phyloP scores from a whole-genome alignment of 202 grass and related monocot species.

The Carex arenaria region DNA sequence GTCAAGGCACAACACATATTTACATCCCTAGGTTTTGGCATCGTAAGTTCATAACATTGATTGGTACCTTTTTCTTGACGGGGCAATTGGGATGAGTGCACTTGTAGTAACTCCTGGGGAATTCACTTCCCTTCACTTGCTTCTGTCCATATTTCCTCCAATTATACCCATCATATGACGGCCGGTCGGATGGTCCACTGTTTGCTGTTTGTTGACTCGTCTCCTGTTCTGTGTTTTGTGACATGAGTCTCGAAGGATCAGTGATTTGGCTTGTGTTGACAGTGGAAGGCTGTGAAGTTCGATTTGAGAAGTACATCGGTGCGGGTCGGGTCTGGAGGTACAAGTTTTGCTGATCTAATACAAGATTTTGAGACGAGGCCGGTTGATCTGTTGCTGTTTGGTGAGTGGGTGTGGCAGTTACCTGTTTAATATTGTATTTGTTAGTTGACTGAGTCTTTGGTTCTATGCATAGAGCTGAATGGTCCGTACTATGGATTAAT shows the following conservation, averaged over 20 bases:
- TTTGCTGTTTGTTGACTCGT: constrained; percentile 22
- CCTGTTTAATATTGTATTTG: neutral
- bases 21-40: neutral
- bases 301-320: constrained; percentile 9
- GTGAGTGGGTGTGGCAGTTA: neutral
- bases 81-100: constrained; percentile 79
- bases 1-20: too few species aligned
- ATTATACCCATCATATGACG: constrained; percentile 73
- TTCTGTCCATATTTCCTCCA: constrained; percentile 97
- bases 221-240: constrained; percentile 16
- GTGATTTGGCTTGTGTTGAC: constrained; percentile 11
- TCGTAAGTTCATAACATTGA: neutral
- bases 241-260: constrained; percentile 16
- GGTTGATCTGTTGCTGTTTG: neutral
- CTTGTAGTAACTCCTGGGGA: constrained; percentile 90
- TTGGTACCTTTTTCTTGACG: constrained; percentile 67
- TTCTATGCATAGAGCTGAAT: too few species aligned
- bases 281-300: neutral
- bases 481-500: too few species aligned
- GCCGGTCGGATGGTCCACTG: constrained; percentile 6
- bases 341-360: neutral
- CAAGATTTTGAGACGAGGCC: constrained; percentile 8
- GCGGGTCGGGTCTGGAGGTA: neutral
- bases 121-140: constrained; percentile 81
- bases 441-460: neutral